Percentiles rank a stretch among this genome's conserved stretches.
These are phyloP conservation scores for Diversispora epigaea DNA, from an alignment of 192 early-diverging fungal genomes.

Conservation along the genomic window DNA sequence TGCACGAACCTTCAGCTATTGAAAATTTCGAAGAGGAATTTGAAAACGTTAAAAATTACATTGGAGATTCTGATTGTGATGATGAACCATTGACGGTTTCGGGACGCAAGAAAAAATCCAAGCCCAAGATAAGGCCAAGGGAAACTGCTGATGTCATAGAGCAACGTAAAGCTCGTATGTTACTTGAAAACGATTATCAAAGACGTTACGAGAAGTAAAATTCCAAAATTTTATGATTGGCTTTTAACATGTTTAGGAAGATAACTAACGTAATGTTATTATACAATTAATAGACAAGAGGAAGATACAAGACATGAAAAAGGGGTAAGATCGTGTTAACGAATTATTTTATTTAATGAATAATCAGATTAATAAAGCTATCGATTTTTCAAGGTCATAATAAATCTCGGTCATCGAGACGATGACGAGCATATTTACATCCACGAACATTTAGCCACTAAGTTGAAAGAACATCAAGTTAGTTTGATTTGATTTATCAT, in stretches of 20 bases:
- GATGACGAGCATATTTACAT: constrained; percentile 55
- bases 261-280: background rate
- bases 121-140: background rate
- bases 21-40: background rate
- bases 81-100: too few relatives aligned
- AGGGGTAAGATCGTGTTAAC: background rate
- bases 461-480: constrained; percentile 67
- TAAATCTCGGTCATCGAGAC: constrained; percentile 67
- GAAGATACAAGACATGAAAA: background rate
- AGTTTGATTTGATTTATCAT: constrained; percentile 16
- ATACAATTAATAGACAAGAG: background rate
- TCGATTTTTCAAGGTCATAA: constrained; percentile 14
- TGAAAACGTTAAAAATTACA: background rate
- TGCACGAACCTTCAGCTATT: too few relatives aligned
- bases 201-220: background rate
- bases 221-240: too few relatives aligned
- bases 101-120: too few relatives aligned
- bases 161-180: background rate
- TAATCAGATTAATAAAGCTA: too few relatives aligned
- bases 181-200: background rate
- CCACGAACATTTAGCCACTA: constrained; percentile 50
- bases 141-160: constrained; percentile 4
- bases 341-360: background rate
- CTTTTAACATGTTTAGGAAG: too few relatives aligned
- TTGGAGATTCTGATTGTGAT: constrained; percentile 1